Evolutionary conservation across 2,329 filamentous ascomycete genomes (phyloP).

Genomic region (Fusarium drepaniforme): DNA sequence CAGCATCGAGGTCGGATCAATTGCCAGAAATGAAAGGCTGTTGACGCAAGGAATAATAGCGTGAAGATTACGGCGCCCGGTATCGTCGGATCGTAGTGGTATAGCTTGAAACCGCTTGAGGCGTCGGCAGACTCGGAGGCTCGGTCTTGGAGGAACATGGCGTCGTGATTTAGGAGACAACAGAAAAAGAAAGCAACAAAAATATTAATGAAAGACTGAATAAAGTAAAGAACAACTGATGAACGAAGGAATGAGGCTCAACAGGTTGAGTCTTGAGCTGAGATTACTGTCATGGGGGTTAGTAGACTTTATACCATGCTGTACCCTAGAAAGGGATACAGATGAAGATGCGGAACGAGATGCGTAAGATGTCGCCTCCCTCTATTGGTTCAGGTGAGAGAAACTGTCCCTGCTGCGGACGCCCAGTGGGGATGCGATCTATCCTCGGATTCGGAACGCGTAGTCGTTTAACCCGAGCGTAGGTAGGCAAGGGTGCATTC

Average conservation of each 20-base stretch:
- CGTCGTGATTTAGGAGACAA: background rate
- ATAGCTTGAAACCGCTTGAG: background rate
- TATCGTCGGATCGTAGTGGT: slow-evolving; percentile 5
- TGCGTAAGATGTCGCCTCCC: background rate
- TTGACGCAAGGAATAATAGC: background rate
- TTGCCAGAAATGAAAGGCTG: background rate
- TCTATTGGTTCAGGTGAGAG: background rate
- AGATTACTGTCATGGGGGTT: background rate
- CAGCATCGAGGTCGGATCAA: background rate
- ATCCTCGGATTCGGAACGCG: slow-evolving; percentile 1
- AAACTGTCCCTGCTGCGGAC: background rate
- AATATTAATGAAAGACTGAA: background rate
- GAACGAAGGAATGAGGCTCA: background rate
- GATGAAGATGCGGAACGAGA: background rate
- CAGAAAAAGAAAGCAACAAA: background rate
- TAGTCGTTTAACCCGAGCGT: background rate
- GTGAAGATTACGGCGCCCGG: background rate
- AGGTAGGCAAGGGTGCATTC: background rate
- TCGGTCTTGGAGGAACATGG: background rate
- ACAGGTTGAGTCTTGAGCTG: background rate
- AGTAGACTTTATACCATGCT: background rate
- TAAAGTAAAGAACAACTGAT: background rate
- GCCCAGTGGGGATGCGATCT: background rate
- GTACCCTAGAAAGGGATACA: background rate
- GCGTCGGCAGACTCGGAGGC: background rate